Base-by-base conservation (phyloP, 257 asterid genomes). In the Nicotiana paniculata region DNA sequence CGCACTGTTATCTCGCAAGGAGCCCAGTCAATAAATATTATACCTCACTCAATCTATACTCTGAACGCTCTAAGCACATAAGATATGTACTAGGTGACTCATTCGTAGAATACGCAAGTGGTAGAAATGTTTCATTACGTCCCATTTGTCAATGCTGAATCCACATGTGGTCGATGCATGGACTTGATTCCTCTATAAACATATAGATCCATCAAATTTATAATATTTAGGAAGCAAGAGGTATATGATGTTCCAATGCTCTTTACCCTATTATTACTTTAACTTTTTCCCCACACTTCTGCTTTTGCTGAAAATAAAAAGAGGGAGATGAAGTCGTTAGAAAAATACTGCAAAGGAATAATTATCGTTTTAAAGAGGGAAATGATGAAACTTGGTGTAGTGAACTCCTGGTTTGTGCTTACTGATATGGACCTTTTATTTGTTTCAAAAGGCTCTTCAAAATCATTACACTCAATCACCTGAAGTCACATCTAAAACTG, bases 401-500 rank as follows among this genome's bases (percentile, higher is more conserved):
- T 62, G 79, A 48, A 72, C 24, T 59, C 62, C 57, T 84, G 26
- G 57, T 12, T 33, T 81, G 72, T 85, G 77, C 55, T 24, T n/a
- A 35, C 72, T 55, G 76, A 82, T 43, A 43, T 82, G 77, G 55
- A 79, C 67, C 21, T 64, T 28, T 24, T 69, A 17, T 32, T 83
- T 83, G 74, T 80, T 84, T 67, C 78, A 51, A 37, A 92, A 93
- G 97, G 89, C 88, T 63, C 53, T 85, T 77, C 84, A 90, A 11
- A 89, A 89, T 81, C 91, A 87, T 28, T 89, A 81, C 77, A 80
- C 75, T 85, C 95, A 91, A 78, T 94, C 97, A 30, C 96, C 97
- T 53, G 99, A 96, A 85, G 93, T 96, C 81, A 90, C 96, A 37
- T 93, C 97, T 57, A 92, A 93, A 90, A 89, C 93, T 76, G 82